Conservation (phyloP, 2,329 filamentous ascomycete genomes). For the Cordyceps farinosa region DNA sequence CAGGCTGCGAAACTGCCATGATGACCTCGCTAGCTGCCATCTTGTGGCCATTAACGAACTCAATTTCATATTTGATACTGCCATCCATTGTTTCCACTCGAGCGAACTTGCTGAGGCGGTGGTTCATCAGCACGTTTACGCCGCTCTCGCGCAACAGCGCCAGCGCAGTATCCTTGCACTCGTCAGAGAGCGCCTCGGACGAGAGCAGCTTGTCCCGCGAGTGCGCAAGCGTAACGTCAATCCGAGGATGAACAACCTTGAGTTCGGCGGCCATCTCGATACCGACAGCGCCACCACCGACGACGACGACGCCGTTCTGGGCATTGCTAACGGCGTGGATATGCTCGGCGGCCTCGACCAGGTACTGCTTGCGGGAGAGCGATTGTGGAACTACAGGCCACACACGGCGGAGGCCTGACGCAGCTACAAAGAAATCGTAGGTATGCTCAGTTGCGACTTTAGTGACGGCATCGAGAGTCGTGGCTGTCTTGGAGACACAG, state of each 20-base stretch:
- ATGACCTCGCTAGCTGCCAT: conserved; percentile 63
- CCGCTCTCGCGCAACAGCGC: conserved; percentile 57
- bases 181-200: conserved; percentile 66
- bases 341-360: conserved; percentile 59
- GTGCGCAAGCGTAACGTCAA: conserved; percentile 70
- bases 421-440: conserved; percentile 75
- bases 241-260: conserved; percentile 61
- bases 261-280: conserved; percentile 80
- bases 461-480: conserved; percentile 47
- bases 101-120: conserved; percentile 50
- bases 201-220: conserved; percentile 68
- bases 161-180: conserved; percentile 61
- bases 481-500: conserved; percentile 54
- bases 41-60: conserved; percentile 57
- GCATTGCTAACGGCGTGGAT: conserved; percentile 52
- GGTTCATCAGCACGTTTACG: conserved; percentile 61
- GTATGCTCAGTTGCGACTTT: conserved; percentile 39
- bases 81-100: conserved; percentile 45
- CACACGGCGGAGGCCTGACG: conserved; percentile 64
- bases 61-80: conserved; percentile 43
- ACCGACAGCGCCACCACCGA: conserved; percentile 76
- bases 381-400: conserved; percentile 73
- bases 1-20: conserved; percentile 62
- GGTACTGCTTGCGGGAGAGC: conserved; percentile 57
- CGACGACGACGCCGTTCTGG: conserved; percentile 60